Conservation (phyloP, 169 alveolate species). For the Sarcocystis neurona region DNA sequence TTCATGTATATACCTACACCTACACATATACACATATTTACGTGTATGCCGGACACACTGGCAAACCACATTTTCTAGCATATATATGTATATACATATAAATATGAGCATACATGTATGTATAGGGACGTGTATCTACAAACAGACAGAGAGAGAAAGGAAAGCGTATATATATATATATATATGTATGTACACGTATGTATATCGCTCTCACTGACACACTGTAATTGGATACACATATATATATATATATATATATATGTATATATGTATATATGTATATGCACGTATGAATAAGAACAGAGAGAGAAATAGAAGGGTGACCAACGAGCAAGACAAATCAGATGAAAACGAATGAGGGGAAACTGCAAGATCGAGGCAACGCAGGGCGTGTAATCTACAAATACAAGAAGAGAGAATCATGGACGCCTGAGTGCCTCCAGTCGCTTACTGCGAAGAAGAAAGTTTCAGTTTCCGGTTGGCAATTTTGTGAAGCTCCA, state of each 20-base stretch:
- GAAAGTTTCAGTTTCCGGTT: conserved; percentile 70
- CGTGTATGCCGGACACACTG: too few relatives aligned
- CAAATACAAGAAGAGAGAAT: not conserved
- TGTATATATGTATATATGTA: not conserved
- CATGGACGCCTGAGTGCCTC: not conserved
- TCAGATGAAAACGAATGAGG: not conserved
- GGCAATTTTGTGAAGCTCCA: conserved; percentile 78
- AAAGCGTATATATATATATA: too few relatives aligned
- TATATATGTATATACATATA: too few relatives aligned
- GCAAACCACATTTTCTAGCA: too few relatives aligned
- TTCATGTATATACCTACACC: too few relatives aligned
- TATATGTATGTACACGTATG: too few relatives aligned
- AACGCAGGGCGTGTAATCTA: too few relatives aligned
- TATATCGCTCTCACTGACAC: too few relatives aligned
- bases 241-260: not conserved
- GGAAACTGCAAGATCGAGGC: not conserved
- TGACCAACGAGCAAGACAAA: not conserved
- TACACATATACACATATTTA: too few relatives aligned
- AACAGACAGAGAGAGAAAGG: too few relatives aligned
- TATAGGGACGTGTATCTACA: too few relatives aligned
- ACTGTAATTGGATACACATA: not conserved
- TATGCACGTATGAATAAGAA: not conserved
- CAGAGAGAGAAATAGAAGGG: not conserved
- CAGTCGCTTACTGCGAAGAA: conserved; percentile 64
- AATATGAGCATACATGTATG: too few relatives aligned